Base-by-base conservation (phyloP, 805 yeast genomes). In the Metschnikowia peoriensis region DNA sequence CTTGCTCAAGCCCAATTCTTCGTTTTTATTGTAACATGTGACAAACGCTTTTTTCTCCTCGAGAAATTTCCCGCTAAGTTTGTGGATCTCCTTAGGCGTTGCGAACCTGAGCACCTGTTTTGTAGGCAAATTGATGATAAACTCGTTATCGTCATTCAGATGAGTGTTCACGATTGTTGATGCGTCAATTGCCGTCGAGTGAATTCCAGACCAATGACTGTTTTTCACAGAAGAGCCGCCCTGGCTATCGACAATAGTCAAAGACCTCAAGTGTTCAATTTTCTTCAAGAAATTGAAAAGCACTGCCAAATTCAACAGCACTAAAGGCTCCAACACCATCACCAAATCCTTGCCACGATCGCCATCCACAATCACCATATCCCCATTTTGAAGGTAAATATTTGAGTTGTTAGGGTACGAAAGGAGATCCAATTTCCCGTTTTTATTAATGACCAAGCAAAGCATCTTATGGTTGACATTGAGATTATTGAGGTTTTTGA, bases 281-380 rank as follows among this genome's bases (percentile, higher is more conserved):
- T 88, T 88, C 68, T 87, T 88, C 61, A 88, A 68, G 61, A 86
- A 88, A 61, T 87, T 87, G 63, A 88, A 80, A 53, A 88, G 76
- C 45, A 87, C 76, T 2, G 93, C 93, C 65, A 84, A 72, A 53
- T 85, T 81, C 51, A 86, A 74, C 42, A 77, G 79, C 32, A 87
- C 78, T 41, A 76, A 66, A 0, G 93, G 89, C 55, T 85, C 87
- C 29, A 87, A 70, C 42, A 88, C 82, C 80, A 84, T 80, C 9
- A 85, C 93, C 56, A 88, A 67, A 66, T 88, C 96, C 61, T 86
- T 86, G 29, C 96, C 96, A 55, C 94, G 75, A 65, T 88, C 96
- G 50, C 94, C 96, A 69, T 88, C 94, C 51, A 86, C 86, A 16
- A 88, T 83, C 9, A 87, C 88, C 62, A 88, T 75, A 67, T 88